Conservation (phyloP, 257 asterid species). For the Ajuga chamaepitys region DNA sequence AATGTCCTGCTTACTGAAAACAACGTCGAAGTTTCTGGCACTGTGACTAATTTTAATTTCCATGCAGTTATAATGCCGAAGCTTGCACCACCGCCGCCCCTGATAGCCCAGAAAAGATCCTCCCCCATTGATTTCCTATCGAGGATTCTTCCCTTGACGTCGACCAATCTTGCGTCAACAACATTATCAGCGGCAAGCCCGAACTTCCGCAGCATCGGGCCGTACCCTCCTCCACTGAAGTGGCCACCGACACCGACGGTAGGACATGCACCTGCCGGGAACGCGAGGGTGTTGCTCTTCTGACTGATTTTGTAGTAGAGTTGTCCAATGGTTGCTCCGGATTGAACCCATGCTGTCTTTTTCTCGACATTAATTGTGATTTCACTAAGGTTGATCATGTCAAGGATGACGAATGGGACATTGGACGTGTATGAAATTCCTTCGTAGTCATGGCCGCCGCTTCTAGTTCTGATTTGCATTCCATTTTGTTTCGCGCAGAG, state of each 20-base stretch:
- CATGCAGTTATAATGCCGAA: conserved; percentile 39
- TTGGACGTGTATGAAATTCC: conserved; percentile 40
- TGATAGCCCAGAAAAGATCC: too few relatives aligned
- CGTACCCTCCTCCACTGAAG: conserved; percentile 55
- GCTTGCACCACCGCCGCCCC: conserved; percentile 63
- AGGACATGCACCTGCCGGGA: conserved; percentile 51
- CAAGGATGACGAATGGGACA: conserved; percentile 32
- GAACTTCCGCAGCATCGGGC: conserved; percentile 39
- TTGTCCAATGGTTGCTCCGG: conserved; percentile 51
- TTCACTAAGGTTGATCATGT: conserved; percentile 39
- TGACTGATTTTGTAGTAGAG: conserved; percentile 38
- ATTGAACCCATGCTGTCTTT: conserved; percentile 46
- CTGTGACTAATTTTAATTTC: conserved; percentile 35
- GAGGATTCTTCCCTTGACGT: conserved; percentile 29
- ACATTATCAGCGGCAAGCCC: conserved; percentile 51
- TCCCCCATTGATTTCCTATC: too few relatives aligned
- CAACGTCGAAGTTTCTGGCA: conserved; percentile 41
- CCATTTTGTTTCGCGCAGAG: conserved; percentile 29
- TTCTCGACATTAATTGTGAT: conserved; percentile 21
- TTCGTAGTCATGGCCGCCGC: too few relatives aligned
- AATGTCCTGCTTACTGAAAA: conserved; percentile 24
- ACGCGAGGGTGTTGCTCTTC: conserved; percentile 30
- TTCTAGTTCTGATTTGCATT: conserved; percentile 40
- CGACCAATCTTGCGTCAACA: conserved; percentile 40
- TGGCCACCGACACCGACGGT: conserved; percentile 62